These are phyloP conservation scores for Blattamonas nauphoetae DNA, from an alignment of 78 protist genomes.

Conservation along the genomic window DNA sequence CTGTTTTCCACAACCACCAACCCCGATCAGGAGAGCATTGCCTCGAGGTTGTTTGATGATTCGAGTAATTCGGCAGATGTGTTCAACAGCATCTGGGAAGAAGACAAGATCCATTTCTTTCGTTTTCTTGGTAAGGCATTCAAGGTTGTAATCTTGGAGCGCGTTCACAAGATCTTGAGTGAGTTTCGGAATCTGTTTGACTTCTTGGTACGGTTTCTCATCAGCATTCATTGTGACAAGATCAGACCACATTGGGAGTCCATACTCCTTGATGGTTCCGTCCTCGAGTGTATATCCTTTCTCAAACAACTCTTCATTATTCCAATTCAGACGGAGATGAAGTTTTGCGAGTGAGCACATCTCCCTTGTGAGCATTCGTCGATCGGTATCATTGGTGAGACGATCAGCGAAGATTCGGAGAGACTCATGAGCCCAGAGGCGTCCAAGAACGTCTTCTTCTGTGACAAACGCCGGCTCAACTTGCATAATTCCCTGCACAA, in stretches of 20 bases:
- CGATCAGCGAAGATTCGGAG: constrained; percentile 64
- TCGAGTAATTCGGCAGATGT: constrained; percentile 31
- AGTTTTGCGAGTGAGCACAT: not conserved
- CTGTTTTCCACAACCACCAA: constrained; percentile 54
- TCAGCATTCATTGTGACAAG: not conserved
- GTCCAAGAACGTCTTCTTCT: not conserved
- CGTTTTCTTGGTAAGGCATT: not conserved
- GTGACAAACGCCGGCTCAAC: not conserved
- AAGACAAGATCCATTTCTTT: constrained; percentile 47
- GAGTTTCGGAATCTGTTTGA: not conserved
- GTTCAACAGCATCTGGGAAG: constrained; percentile 46
- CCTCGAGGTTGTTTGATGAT: constrained; percentile 43
- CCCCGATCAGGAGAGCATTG: constrained; percentile 49
- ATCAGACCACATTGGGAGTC: not conserved
- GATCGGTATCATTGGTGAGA: constrained; percentile 38
- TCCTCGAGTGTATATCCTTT: not conserved
- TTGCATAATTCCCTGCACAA: constrained; percentile 33
- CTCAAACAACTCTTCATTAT: not conserved
- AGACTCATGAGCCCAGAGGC: constrained; percentile 58
- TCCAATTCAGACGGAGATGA: not conserved
- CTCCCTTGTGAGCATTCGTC: not conserved
- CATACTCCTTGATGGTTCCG: not conserved
- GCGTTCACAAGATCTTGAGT: not conserved
- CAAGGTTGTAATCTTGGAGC: not conserved
- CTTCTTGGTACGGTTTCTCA: not conserved